These are phyloP conservation scores for Mucor mucedo DNA, from an alignment of 371 early-diverging fungal genomes.

Conservation along the genomic window DNA sequence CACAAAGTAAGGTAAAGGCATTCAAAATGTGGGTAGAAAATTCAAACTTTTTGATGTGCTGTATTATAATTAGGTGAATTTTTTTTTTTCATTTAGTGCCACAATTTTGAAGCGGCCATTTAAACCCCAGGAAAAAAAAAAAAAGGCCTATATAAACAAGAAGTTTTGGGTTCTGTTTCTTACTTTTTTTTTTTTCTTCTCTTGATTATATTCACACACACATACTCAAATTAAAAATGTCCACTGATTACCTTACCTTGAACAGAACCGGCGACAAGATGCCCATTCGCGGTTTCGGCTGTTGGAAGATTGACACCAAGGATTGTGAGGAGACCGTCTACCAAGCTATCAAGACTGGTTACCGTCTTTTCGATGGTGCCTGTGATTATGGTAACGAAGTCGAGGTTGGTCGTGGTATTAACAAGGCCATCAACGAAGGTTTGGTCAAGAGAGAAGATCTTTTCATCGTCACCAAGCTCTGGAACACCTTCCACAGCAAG, in stretches of 20 bases:
- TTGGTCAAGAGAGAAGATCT: conserved; percentile 62
- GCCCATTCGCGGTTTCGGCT: conserved; percentile 46
- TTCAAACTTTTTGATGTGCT: too few species aligned
- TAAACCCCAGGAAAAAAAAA: neutral
- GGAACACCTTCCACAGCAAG: conserved; percentile 62
- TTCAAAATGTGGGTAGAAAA: too few species aligned
- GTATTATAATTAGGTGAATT: neutral
- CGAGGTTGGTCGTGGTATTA: conserved; percentile 64
- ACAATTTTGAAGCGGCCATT: neutral
- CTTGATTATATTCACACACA: neutral
- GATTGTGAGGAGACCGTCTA: conserved; percentile 46
- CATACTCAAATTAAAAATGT: conserved; percentile 15
- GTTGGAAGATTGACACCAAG: conserved; percentile 42
- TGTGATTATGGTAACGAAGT: conserved; percentile 68
- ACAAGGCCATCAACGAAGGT: conserved; percentile 52
- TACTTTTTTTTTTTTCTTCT: neutral
- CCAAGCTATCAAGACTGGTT: conserved; percentile 43
- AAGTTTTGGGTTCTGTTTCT: neutral
- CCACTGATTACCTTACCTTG: conserved; percentile 32
- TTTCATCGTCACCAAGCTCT: conserved; percentile 71
- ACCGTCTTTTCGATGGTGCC: conserved; percentile 48
- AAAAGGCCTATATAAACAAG: neutral
- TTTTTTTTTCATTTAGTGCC: conserved; percentile 1
- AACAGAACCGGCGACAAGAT: conserved; percentile 43
- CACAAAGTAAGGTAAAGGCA: too few species aligned